Percentiles rank a stretch among this genome's conserved stretches.
These are phyloP conservation scores for Pseudogymnoascus pannorum DNA, from an alignment of 2,329 filamentous ascomycete species.

Conservation along the genomic window DNA sequence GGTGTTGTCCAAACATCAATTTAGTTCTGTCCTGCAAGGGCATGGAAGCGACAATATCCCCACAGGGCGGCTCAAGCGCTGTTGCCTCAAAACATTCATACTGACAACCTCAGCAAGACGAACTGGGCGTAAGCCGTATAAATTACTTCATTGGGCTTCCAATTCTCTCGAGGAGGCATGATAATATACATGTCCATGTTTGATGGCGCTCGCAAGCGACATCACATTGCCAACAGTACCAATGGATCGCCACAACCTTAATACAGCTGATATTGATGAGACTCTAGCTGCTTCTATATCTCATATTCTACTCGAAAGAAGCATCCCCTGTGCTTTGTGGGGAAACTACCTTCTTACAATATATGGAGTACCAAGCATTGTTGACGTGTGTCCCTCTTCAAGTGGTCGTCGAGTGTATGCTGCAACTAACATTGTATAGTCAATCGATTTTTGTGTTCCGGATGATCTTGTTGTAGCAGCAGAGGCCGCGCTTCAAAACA, in stretches of 20 bases:
- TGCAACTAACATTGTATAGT: neutral
- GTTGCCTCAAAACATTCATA: neutral
- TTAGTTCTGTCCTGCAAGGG: neutral
- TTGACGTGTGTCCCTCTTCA: neutral
- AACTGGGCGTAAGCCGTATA: too few relatives aligned
- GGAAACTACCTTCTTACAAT: conserved; percentile 5
- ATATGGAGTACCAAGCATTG: conserved; percentile 1
- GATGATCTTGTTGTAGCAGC: neutral
- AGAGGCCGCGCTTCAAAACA: neutral
- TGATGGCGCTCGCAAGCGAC: neutral
- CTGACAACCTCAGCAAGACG: neutral
- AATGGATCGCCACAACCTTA: neutral
- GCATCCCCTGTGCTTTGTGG: neutral
- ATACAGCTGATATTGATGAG: neutral
- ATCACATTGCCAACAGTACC: neutral
- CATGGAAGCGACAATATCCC: too few relatives aligned
- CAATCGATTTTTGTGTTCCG: neutral
- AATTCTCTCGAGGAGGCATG: too few relatives aligned
- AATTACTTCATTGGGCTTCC: too few relatives aligned
- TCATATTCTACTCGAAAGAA: neutral
- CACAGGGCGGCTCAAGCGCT: neutral
- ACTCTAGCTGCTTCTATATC: neutral
- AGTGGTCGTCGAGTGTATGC: neutral
- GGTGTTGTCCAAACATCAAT: neutral
- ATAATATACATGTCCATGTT: neutral